Evolutionary conservation across 139 green algal genomes (phyloP), one percentile per base, ranked within the genome.

Genomic region (Protoeuglena noctilucae): DNA sequence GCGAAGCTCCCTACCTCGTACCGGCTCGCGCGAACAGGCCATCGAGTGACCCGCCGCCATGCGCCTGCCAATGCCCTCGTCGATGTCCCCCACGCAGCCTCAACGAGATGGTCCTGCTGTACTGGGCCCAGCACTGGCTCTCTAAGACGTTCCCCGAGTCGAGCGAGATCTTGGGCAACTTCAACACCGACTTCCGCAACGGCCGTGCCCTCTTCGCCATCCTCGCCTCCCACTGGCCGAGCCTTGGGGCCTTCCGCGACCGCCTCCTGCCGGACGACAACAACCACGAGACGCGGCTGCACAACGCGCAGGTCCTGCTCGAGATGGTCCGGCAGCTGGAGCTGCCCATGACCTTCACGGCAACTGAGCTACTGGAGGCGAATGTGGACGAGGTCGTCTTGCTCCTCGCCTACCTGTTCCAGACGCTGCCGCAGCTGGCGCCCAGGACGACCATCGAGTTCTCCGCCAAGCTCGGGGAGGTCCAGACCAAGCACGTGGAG

Each of bases 341-440:
- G 46, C 53, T 67, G 18, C 48, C 54, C 17, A 67, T 57, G 41
- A 3, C 49, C 3, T 3, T 71, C 28, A 48, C 19, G n/a, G 39
- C 34, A 29, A 31, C 60, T 25, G 46, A 71, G 28, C 40, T 71
- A 17, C 26, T 61, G n/a, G n/a, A 54, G 16, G 48, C 56, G 3
- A 14, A 56, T 22, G 28, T 23, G 3, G 25, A 21, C 2, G 64
- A 71, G 21, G 46, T 57, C n/a, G 25, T 66, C 16, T 22, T 71
- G 7, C 63, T 66, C 58, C 9, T 54, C 2, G 25, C 62, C 9
- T 67, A 66, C 48, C 53, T 66, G 26, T 67, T 61, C 48, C 53
- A 66, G 39, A 25, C 30, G 16, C 72, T 89, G 49, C 78, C 78
- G 18, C 75, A 87, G 53, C 72, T 88, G 45, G 47, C 83, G 25